These are phyloP conservation scores for Magnusiomyces ingens DNA, from an alignment of 1,139 yeast genomes.

Conservation along the genomic window DNA sequence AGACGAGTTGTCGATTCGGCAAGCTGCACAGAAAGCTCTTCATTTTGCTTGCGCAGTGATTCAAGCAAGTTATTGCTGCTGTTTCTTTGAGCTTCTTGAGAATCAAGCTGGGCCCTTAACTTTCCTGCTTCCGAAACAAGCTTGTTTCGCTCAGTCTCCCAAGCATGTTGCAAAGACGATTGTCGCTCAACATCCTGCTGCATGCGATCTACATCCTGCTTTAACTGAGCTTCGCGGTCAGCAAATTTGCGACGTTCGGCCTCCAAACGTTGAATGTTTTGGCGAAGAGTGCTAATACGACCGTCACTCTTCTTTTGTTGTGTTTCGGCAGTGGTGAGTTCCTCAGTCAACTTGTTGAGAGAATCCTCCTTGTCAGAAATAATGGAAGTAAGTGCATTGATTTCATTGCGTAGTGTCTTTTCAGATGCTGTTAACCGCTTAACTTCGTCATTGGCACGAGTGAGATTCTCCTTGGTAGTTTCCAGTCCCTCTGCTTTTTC, in stretches of 20 bases:
- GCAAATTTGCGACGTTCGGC: conserved; percentile 21
- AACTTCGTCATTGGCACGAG: conserved; percentile 11
- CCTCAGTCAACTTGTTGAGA: conserved; percentile 16
- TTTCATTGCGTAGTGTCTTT: conserved; percentile 26
- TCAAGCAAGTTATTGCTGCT: conserved; percentile 34
- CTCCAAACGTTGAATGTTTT: conserved; percentile 26
- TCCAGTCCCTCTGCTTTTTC: conserved; percentile 14
- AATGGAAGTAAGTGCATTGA: conserved; percentile 25
- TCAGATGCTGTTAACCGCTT: conserved; percentile 16
- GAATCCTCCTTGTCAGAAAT: conserved; percentile 21
- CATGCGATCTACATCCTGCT: conserved; percentile 26
- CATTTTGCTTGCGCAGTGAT: conserved; percentile 61
- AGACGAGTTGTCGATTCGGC: conserved; percentile 55
- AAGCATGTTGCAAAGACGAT: conserved; percentile 4
- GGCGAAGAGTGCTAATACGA: conserved; percentile 22
- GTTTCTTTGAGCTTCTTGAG: conserved; percentile 9
- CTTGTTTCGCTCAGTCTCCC: conserved; percentile 27
- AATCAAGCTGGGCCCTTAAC: conserved; percentile 45
- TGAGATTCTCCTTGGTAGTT: conserved; percentile 10
- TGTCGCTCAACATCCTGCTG: conserved; percentile 20
- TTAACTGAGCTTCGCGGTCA: conserved; percentile 13
- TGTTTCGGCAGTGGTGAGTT: conserved; percentile 8
- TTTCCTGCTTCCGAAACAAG: conserved; percentile 40
- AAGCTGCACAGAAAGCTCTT: conserved; percentile 63
- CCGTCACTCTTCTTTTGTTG: conserved; percentile 22